Evolutionary conservation across 306 rosid genomes (phyloP), one percentile per base, ranked within the genome.

Genomic region (Quercus agrifolia): DNA sequence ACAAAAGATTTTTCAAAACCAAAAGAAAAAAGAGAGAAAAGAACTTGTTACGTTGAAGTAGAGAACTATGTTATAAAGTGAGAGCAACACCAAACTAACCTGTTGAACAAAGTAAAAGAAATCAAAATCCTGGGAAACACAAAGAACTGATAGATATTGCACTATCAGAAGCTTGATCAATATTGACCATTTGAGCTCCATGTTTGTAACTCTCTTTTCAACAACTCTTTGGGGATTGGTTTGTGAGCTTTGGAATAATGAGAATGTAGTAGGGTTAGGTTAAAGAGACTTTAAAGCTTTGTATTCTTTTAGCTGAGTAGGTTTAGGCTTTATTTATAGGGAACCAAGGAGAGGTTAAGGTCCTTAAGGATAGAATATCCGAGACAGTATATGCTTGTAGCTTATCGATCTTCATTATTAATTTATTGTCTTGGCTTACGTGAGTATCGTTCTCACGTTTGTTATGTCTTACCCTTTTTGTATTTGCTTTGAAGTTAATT

Each of bases 101-200:
- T 92, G 94, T 79, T 85, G 97, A 82, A 92, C 97, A 74, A 92
- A 92, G 92, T 92, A 92, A 86, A 90, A 90, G 92, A 92, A 92
- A 88, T 92, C 97, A 71, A 92, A 92, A 11, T 88, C 89, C 54
- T 82, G 82, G 4, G 97, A 80, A 56, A 84, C 79, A 59, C 89
- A 87, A 21, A 80, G 70, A 68, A 87, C 78, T 41, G 91, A 83
- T 2, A 88, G 88, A 79, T 71, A 56, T 69, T 88, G 92, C 44
- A 89, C 64, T 3, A 88, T 78, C 54, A 90, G 73, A 80, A 92
- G 85, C 46, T 78, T 87, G 68, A 73, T 74, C 79, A 86, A 72
- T 35, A 80, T 28, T 30, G 79, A 78, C 23, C 44, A 27, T 73
- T 38, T 73, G 73, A 67, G 78, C 73, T 78, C 86, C 94, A 83